A percentile compares a stretch with the other conserved stretches of the same genome.
phyloP scores from a whole-genome alignment of 1,139 yeast species.

The Debaryomycetaceae sp. region DNA sequence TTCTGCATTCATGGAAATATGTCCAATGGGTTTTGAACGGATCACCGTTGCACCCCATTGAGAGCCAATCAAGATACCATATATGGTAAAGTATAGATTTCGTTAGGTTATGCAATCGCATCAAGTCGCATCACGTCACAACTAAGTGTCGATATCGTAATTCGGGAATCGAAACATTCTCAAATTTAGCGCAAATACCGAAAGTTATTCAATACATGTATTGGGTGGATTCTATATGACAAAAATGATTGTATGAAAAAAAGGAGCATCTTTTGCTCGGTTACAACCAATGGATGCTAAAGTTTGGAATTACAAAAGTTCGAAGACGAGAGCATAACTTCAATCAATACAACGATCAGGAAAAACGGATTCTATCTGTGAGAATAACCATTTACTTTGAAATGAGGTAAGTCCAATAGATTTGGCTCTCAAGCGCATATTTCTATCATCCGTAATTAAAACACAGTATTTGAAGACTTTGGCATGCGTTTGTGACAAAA shows the following conservation, averaged over 20 bases:
- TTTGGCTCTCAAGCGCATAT: constrained; percentile 65
- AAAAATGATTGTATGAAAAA: neutral
- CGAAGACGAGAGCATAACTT: neutral
- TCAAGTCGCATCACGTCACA: too few species aligned
- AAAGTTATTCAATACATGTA: neutral
- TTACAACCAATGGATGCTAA: neutral
- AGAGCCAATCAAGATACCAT: too few species aligned
- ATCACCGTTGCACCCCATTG: too few species aligned
- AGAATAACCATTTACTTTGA: constrained; percentile 61
- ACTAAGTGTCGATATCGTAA: too few species aligned
- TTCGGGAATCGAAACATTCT: too few species aligned
- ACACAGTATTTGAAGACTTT: constrained; percentile 52
- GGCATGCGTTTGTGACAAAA: constrained; percentile 34
- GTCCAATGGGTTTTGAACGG: too few species aligned
- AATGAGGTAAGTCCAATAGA: constrained; percentile 55
- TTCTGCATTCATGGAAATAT: too few species aligned
- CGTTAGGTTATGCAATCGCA: too few species aligned
- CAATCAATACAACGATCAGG: constrained; percentile 42
- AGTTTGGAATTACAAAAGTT: neutral
- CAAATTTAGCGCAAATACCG: too few species aligned
- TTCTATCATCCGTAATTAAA: constrained; percentile 68
- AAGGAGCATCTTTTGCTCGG: neutral
- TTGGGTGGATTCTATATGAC: neutral
- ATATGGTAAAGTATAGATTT: too few species aligned
- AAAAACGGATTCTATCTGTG: constrained; percentile 43